phyloP scores from a whole-genome alignment of 1,139 yeast genomes.

The Magnusiomyces paraingens region DNA sequence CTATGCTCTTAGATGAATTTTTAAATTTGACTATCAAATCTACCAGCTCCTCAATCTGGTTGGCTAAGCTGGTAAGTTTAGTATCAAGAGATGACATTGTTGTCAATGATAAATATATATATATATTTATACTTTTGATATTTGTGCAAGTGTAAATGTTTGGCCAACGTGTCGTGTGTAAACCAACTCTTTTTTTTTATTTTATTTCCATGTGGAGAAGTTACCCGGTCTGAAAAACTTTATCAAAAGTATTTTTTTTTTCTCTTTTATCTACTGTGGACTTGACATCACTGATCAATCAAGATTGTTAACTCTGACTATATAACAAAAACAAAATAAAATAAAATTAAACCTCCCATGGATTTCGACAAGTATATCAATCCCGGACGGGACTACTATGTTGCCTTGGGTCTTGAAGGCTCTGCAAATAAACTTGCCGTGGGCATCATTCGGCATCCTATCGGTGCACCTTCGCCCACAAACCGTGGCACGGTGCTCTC shows the following conservation, averaged over 20 bases:
- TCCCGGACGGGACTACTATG: conserved; percentile 26
- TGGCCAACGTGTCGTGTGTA: neutral
- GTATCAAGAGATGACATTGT: neutral
- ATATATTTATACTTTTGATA: too few species aligned
- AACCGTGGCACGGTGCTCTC: conserved; percentile 73
- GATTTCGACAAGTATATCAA: conserved; percentile 22
- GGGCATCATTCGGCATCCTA: conserved; percentile 72
- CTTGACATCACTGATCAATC: neutral
- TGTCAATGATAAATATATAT: neutral
- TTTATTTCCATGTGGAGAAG: too few species aligned
- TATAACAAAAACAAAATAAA: too few species aligned
- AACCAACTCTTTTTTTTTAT: too few species aligned
- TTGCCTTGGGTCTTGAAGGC: conserved; percentile 91
- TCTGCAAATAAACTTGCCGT: conserved; percentile 95
- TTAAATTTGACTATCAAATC: neutral
- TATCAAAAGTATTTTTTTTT: neutral
- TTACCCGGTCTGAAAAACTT: neutral
- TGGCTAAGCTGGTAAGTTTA: neutral
- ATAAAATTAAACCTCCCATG: conserved; percentile 1
- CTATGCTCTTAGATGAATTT: too few species aligned
- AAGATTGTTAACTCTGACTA: too few species aligned
- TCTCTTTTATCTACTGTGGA: neutral
- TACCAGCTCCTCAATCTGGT: neutral
- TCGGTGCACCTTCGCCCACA: conserved; percentile 21
- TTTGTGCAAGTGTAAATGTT: neutral